Conservation (phyloP, 768 basidiomycete species). For the Asterophora parasitica region DNA sequence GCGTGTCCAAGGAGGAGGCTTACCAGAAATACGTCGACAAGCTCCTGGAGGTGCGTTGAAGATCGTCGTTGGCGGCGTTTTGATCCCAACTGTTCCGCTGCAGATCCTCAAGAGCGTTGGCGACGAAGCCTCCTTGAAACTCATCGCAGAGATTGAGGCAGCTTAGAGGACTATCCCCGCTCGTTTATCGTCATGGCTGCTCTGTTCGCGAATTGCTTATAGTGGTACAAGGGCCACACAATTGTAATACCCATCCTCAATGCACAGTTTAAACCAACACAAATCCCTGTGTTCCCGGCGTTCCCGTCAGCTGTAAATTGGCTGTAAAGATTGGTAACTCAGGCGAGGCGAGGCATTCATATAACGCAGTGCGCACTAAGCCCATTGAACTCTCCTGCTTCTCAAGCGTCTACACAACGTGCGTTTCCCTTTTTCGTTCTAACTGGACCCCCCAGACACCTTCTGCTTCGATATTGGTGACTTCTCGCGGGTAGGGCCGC, state of each 20-base stretch:
- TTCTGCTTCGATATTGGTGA: background rate
- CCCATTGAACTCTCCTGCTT: slow-evolving; percentile 1
- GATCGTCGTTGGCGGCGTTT: background rate
- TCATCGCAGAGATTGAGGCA: slow-evolving; percentile 58
- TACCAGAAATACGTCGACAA: slow-evolving; percentile 68
- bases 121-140: slow-evolving; percentile 49
- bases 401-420: slow-evolving; percentile 1
- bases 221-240: no score
- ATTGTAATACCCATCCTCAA: background rate
- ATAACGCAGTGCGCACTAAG: slow-evolving; percentile 7
- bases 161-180: slow-evolving; percentile 22
- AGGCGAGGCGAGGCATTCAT: slow-evolving; percentile 1
- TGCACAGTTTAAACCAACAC: slow-evolving; percentile 5
- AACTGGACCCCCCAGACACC: slow-evolving; percentile 14
- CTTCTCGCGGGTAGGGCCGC: background rate
- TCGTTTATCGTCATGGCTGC: background rate
- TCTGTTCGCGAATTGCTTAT: background rate
- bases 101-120: slow-evolving; percentile 54
- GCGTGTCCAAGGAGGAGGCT: slow-evolving; percentile 68
- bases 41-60: slow-evolving; percentile 55
- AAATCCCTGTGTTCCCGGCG: background rate
- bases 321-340: no score
- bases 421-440: background rate
- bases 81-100: slow-evolving; percentile 4
- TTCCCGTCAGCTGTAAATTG: slow-evolving; percentile 2